phyloP scores from a whole-genome alignment of 352 stramenopile species.

The Thalassiosira mediterranea region DNA sequence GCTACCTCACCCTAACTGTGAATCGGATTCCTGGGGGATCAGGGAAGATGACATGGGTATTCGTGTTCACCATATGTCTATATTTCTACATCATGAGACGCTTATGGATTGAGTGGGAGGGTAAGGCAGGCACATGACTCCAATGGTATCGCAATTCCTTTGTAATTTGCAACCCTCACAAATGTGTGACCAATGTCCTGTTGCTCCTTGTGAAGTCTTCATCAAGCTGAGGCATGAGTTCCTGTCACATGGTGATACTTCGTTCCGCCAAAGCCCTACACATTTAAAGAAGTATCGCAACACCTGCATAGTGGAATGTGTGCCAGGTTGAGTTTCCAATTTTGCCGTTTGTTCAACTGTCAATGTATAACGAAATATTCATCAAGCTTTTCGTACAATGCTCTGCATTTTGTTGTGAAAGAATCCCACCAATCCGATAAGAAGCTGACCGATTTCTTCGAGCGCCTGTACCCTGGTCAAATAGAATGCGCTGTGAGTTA shows the following conservation, averaged over 20 bases:
- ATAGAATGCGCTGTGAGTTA: constrained; percentile 57
- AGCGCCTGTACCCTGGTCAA: constrained; percentile 64
- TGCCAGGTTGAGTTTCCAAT: constrained; percentile 28
- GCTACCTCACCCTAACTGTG: constrained; percentile 53
- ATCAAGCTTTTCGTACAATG: not conserved
- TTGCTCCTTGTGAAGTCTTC: constrained; percentile 33
- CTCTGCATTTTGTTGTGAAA: constrained; percentile 5
- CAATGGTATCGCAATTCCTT: no score
- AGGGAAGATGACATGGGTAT: constrained; percentile 36
- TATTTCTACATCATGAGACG: constrained; percentile 58
- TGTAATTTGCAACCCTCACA: not conserved
- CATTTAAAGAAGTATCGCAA: constrained; percentile 66
- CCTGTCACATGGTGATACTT: constrained; percentile 58
- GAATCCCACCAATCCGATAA: constrained; percentile 48
- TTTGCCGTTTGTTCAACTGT: constrained; percentile 19
- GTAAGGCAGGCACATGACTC: no score
- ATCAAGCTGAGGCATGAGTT: constrained; percentile 63
- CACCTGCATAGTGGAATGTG: constrained; percentile 58
- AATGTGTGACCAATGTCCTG: not conserved
- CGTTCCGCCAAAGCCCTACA: constrained; percentile 32
- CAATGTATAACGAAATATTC: no score
- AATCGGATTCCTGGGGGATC: constrained; percentile 30
- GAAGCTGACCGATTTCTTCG: constrained; percentile 59
- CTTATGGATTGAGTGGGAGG: constrained; percentile 71
- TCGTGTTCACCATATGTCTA: constrained; percentile 47